A percentile compares a stretch with the other conserved stretches of the same genome.
phyloP scores from a whole-genome alignment of 225 moss, liverwort and hornwort species.

The Straminergon stramineum region DNA sequence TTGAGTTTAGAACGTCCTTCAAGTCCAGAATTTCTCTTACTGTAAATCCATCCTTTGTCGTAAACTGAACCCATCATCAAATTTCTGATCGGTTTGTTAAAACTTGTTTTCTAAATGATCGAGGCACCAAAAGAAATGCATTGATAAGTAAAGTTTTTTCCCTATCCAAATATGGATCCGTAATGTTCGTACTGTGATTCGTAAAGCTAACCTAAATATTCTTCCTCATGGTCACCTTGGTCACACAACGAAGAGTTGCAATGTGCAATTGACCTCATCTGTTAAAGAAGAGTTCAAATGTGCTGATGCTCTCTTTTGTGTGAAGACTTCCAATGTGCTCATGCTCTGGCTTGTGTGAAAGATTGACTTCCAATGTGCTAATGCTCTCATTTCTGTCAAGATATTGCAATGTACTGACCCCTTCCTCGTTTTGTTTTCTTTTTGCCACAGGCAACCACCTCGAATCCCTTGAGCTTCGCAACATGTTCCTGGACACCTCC shows the following conservation, averaged over 20 bases:
- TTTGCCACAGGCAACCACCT: slow-evolving; percentile 38
- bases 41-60: neutral
- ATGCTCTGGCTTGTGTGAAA: neutral
- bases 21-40: neutral
- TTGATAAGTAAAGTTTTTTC: too few relatives aligned
- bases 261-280: neutral
- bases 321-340: neutral
- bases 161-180: neutral
- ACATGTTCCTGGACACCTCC: slow-evolving; percentile 65
- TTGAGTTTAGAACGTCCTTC: neutral
- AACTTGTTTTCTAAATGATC: neutral
- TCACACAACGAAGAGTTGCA: neutral
- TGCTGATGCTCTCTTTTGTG: neutral
- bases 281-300: neutral
- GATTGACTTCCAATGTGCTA: neutral
- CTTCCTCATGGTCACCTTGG: neutral
- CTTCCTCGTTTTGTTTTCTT: neutral
- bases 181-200: neutral
- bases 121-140: neutral
- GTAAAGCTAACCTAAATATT: neutral
- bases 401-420: neutral
- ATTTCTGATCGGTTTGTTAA: neutral
- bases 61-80: neutral
- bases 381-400: neutral
- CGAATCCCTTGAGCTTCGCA: slow-evolving; percentile 66